These are phyloP conservation scores for Quercus mongolica DNA, from an alignment of 306 rosid species.

Conservation along the genomic window DNA sequence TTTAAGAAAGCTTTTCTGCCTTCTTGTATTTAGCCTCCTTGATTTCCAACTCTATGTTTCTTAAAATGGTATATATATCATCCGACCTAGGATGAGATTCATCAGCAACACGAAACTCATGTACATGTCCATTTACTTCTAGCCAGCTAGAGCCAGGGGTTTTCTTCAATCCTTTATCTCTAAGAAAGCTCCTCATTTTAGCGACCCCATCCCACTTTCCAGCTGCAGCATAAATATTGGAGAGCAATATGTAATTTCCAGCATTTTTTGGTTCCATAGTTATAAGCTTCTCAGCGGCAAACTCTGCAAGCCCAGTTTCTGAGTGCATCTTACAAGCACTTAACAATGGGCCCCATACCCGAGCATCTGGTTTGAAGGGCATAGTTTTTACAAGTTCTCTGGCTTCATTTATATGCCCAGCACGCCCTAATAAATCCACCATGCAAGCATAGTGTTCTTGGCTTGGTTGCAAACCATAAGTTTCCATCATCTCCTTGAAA, in stretches of 20 bases:
- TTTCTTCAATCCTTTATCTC: constrained; percentile 66
- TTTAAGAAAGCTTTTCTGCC: constrained; percentile 1
- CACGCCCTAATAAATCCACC: constrained; percentile 74
- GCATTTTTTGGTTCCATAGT: constrained; percentile 69
- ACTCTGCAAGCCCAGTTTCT: constrained; percentile 51
- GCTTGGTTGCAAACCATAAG: constrained; percentile 49
- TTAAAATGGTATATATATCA: constrained; percentile 46
- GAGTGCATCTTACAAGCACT: constrained; percentile 69
- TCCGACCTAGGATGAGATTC: constrained; percentile 54
- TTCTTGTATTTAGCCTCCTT: constrained; percentile 25
- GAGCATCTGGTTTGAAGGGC: constrained; percentile 62
- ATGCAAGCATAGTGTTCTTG: constrained; percentile 74
- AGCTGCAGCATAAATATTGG: constrained; percentile 79
- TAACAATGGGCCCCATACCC: constrained; percentile 73
- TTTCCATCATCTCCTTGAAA: constrained; percentile 67
- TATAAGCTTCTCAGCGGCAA: constrained; percentile 73
- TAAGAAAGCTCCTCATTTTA: constrained; percentile 62
- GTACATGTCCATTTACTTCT: constrained; percentile 53
- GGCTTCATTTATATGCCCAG: constrained; percentile 65
- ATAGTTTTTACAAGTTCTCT: constrained; percentile 46
- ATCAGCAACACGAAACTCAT: constrained; percentile 76
- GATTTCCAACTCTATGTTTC: constrained; percentile 53
- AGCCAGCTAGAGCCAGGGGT: constrained; percentile 77
- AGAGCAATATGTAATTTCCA: constrained; percentile 69
- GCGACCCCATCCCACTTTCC: constrained; percentile 79